phyloP scores from a whole-genome alignment of 345 rosid species.

The Linum lewisii region DNA sequence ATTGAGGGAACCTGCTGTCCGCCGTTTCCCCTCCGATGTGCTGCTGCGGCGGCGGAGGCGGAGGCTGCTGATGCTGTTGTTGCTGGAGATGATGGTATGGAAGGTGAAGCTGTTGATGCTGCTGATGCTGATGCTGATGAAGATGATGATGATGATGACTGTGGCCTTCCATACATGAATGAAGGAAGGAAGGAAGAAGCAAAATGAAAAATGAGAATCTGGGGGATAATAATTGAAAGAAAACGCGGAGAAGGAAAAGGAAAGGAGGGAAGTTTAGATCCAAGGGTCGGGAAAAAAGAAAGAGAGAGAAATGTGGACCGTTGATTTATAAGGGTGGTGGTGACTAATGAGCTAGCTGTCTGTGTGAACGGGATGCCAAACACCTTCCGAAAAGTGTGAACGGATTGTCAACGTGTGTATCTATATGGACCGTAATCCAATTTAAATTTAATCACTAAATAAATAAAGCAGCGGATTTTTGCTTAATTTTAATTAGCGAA shows the following conservation, averaged over 20 bases:
- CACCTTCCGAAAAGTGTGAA: no score
- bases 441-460: no score
- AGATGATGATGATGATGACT: conserved; percentile 38
- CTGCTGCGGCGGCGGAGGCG: conserved; percentile 31
- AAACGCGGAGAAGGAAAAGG: background rate
- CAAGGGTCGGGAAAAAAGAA: background rate
- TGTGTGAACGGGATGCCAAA: background rate
- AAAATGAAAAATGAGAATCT: background rate
- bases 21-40: conserved; percentile 31
- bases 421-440: no score
- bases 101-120: background rate
- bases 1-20: conserved; percentile 97
- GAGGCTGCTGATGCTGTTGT: conserved; percentile 7
- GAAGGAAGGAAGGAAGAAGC: background rate
- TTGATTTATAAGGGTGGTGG: background rate
- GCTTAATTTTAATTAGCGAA: no score
- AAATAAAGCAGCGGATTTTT: no score
- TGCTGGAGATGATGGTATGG: background rate
- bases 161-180: conserved; percentile 53
- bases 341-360: no score
- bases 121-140: conserved; percentile 9
- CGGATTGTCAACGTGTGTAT: no score
- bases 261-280: background rate
- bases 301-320: background rate
- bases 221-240: background rate